Evolutionary conservation across 352 stramenopile genomes (phyloP), one percentile per base, ranked within the genome.

Genomic region (Pythium aphanidermatum): DNA sequence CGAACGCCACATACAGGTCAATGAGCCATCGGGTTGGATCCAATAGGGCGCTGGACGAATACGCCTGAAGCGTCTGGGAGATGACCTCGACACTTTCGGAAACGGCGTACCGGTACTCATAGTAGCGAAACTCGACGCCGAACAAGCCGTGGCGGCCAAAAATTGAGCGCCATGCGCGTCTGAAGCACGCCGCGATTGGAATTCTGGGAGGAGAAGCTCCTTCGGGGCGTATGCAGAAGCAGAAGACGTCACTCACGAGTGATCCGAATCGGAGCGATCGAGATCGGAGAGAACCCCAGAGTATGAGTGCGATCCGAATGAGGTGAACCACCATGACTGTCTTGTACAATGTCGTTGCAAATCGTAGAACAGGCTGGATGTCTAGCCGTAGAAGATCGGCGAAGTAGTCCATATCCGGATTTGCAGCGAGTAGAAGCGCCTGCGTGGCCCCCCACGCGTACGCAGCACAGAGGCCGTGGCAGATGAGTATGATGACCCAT

Each of bases 61-160:
- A 26, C 10, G 50, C 49, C 28, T 64, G 44, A 14, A 51, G 29
- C 2, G 44, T 47, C 16, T 59, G 42, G 5, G 55, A 51, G 0
- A 52, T 38, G 14, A 56, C 46, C 23, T 60, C 50, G 29, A 43
- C 16, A 3, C 33, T 16, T 21, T 64, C 55, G 17, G n/a, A 30
- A 2, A 32, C 24, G 5, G 39, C 46, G 28, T 46, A 49, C 9
- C 54, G 35, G 27, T 31, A 26, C 13, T 42, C 23, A 19, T 57
- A 63, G 9, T 42, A 39, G 12, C 19, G 29, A 11, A 38, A 51
- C 21, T 65, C 46, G 28, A 65, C 21, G 9, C 41, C 51, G n/a
- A 61, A 50, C n/a, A 53, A 23, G 13, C 46, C 46, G 10, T 31
- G 46, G 8, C 46, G 46, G 26, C 25, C 16, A n/a, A 53, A 45